These are phyloP conservation scores for Myxozyma vanderwaltii DNA, from an alignment of 805 yeast genomes.

Conservation along the genomic window DNA sequence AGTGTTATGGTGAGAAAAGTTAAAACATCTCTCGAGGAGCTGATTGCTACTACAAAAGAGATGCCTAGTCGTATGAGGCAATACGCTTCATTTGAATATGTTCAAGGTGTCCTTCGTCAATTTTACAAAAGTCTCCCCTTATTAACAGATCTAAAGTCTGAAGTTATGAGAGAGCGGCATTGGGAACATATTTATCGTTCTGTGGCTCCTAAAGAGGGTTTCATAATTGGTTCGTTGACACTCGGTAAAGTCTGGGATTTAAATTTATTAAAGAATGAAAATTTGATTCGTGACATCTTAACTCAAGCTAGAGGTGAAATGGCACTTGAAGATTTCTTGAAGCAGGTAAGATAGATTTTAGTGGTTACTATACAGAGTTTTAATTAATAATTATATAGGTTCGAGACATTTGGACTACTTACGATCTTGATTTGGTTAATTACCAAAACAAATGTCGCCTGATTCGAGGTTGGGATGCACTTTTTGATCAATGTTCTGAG, in stretches of 20 bases:
- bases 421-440: slow-evolving; percentile 55
- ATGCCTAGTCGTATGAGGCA: slow-evolving; percentile 64
- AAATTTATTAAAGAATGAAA: slow-evolving; percentile 51
- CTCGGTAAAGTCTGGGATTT: slow-evolving; percentile 67
- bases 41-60: slow-evolving; percentile 50
- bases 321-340: slow-evolving; percentile 60
- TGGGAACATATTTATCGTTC: slow-evolving; percentile 49
- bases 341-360: slow-evolving; percentile 28
- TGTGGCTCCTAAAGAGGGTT: slow-evolving; percentile 37
- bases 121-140: slow-evolving; percentile 46
- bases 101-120: slow-evolving; percentile 52
- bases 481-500: slow-evolving; percentile 60
- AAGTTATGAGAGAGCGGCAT: slow-evolving; percentile 64
- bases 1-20: slow-evolving; percentile 50
- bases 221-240: slow-evolving; percentile 41
- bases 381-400: slow-evolving; percentile 41
- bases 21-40: slow-evolving; percentile 53
- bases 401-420: slow-evolving; percentile 56
- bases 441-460: slow-evolving; percentile 57
- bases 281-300: slow-evolving; percentile 51
- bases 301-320: slow-evolving; percentile 73
- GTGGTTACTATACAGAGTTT: neutral
- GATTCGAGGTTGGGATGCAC: slow-evolving; percentile 65
- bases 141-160: slow-evolving; percentile 55
- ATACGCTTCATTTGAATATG: slow-evolving; percentile 65